Conservation (phyloP, 352 stramenopile genomes). For the Thalassiosira livingstoniorum region DNA sequence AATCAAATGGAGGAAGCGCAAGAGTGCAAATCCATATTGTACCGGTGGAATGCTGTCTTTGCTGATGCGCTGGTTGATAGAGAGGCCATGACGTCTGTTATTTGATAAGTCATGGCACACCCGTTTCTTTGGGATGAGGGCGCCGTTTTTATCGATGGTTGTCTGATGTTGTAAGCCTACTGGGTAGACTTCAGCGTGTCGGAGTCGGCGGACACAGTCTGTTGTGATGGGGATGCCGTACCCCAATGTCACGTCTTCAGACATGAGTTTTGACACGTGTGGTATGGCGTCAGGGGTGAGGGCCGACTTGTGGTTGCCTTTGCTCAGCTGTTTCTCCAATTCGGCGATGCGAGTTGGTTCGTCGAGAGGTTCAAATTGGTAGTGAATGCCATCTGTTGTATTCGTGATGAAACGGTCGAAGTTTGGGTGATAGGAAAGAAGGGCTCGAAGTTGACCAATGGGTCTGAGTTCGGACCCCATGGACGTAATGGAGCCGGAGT, state of each 20-base stretch:
- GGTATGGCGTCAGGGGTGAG: slow-evolving; percentile 6
- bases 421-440: neutral
- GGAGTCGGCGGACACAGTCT: slow-evolving; percentile 7
- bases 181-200: too few relatives aligned
- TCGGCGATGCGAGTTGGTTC: neutral
- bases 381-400: slow-evolving; percentile 13
- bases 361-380: slow-evolving; percentile 4
- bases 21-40: slow-evolving; percentile 8
- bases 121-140: slow-evolving; percentile 26
- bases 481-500: neutral
- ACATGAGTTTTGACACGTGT: slow-evolving; percentile 14
- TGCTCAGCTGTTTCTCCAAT: slow-evolving; percentile 3
- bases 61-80: slow-evolving; percentile 21
- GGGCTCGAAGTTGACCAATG: neutral
- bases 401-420: neutral
- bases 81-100: neutral
- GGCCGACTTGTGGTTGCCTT: slow-evolving; percentile 35
- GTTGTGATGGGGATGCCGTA: slow-evolving; percentile 16
- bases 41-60: neutral
- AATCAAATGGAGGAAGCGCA: slow-evolving; percentile 15
- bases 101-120: slow-evolving; percentile 20
- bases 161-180: too few relatives aligned
- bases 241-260: slow-evolving; percentile 14
- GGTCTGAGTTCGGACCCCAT: neutral
- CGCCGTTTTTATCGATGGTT: too few relatives aligned